A percentile compares a stretch with the other conserved stretches of the same genome.
Conservation (phyloP, 768 basidiomycete genomes). For the button mushroom (Agaricus bisporus) region DNA sequence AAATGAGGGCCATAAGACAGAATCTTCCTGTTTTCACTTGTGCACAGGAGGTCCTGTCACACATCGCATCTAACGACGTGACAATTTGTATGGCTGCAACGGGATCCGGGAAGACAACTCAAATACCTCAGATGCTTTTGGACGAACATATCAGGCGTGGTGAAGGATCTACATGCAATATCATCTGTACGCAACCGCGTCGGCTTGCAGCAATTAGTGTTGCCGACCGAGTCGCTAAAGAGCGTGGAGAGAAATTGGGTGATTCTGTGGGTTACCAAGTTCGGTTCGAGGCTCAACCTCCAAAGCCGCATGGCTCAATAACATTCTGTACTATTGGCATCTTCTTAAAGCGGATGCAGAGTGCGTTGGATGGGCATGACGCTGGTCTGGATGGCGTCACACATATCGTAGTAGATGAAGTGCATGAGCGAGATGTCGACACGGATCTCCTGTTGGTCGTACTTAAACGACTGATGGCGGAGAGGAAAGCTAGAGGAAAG, state of each 20-base stretch:
- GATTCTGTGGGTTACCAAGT: slow-evolving; percentile 84
- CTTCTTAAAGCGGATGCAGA: slow-evolving; percentile 82
- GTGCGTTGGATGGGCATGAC: slow-evolving; percentile 46
- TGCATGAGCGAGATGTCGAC: slow-evolving; percentile 92
- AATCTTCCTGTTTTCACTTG: slow-evolving; percentile 73
- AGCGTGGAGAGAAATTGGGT: slow-evolving; percentile 72
- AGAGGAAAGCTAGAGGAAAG: slow-evolving; percentile 61
- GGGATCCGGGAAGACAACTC: slow-evolving; percentile 92
- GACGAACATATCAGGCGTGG: slow-evolving; percentile 75
- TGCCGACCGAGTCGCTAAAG: slow-evolving; percentile 85
- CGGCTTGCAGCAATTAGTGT: slow-evolving; percentile 89
- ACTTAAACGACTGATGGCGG: slow-evolving; percentile 73
- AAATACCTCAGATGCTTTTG: slow-evolving; percentile 88
- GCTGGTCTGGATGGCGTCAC: slow-evolving; percentile 67
- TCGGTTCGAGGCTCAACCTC: slow-evolving; percentile 78
- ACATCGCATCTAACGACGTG: slow-evolving; percentile 74
- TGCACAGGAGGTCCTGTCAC: slow-evolving; percentile 57
- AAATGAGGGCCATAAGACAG: slow-evolving; percentile 62
- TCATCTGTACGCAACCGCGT: slow-evolving; percentile 91
- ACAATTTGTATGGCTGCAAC: slow-evolving; percentile 87
- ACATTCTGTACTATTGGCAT: slow-evolving; percentile 93
- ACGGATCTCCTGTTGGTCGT: slow-evolving; percentile 88
- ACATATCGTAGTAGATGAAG: slow-evolving; percentile 92
- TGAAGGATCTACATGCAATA: slow-evolving; percentile 81
- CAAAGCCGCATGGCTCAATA: slow-evolving; percentile 76